Evolutionary conservation across 2,329 filamentous ascomycete genomes (phyloP).

Genomic region (Penicillium hordei): DNA sequence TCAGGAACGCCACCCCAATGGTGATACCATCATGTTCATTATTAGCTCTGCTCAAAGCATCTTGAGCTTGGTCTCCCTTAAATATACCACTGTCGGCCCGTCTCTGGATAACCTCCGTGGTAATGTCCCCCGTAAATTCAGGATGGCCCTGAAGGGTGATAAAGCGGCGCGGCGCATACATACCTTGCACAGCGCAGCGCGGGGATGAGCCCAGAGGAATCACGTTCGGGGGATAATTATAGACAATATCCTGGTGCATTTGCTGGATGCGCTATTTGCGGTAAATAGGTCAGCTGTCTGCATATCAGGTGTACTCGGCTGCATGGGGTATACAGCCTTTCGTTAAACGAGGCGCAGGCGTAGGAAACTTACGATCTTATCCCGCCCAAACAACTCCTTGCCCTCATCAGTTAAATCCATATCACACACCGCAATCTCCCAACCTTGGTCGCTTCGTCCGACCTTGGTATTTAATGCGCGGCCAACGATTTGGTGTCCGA

Average conservation of each 20-base stretch:
- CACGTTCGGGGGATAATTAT: conserved; percentile 60
- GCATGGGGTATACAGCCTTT: neutral
- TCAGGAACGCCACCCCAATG: conserved; percentile 71
- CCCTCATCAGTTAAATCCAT: conserved; percentile 68
- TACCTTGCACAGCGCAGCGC: conserved; percentile 73
- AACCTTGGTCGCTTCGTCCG: conserved; percentile 65
- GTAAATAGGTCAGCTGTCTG: neutral
- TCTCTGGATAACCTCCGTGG: conserved; percentile 64
- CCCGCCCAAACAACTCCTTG: conserved; percentile 67
- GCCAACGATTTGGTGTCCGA: conserved; percentile 82
- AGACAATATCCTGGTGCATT: conserved; percentile 81
- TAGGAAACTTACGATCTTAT: conserved; percentile 57
- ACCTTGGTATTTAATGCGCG: conserved; percentile 69
- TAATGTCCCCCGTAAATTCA: conserved; percentile 73
- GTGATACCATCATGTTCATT: conserved; percentile 76
- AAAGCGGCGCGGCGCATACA: conserved; percentile 66
- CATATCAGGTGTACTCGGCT: neutral
- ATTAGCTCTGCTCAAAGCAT: conserved; percentile 65
- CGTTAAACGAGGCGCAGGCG: neutral
- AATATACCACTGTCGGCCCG: conserved; percentile 69
- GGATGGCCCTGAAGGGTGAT: conserved; percentile 85
- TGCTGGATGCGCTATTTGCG: conserved; percentile 60
- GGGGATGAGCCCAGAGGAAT: conserved; percentile 64
- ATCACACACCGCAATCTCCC: conserved; percentile 76
- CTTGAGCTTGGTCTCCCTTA: conserved; percentile 64